A percentile compares a stretch with the other conserved stretches of the same genome.
Conservation (phyloP, 345 rosid genomes). For the Corymbia maculata region DNA sequence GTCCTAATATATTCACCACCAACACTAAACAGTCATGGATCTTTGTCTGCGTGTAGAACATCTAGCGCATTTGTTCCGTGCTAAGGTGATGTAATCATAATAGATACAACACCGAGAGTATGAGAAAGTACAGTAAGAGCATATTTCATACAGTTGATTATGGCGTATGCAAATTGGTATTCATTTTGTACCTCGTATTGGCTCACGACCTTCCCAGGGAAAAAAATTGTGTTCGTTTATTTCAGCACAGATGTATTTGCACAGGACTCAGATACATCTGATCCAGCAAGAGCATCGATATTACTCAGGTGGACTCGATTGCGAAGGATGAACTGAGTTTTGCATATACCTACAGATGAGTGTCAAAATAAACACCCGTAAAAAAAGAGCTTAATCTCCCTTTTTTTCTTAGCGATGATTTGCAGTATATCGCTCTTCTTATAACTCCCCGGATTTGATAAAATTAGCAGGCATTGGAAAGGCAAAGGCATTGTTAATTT, state of each 20-base stretch:
- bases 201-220: not conserved
- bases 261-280: not conserved
- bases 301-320: not conserved
- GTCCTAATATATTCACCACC: not conserved
- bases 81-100: not conserved
- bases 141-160: too few species aligned
- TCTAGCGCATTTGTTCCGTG: not conserved
- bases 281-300: not conserved
- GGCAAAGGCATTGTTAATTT: not conserved
- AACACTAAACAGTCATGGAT: not conserved
- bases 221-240: not conserved
- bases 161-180: too few species aligned
- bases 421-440: not conserved
- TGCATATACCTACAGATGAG: not conserved
- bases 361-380: not conserved
- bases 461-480: not conserved
- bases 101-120: rapidly evolving
- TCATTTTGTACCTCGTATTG: not conserved
- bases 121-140: not conserved
- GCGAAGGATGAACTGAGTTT: not conserved
- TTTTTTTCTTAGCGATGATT: too few species aligned
- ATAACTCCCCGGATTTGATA: not conserved
- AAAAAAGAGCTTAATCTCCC: not conserved
- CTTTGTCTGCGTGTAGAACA: not conserved
- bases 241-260: not conserved